phyloP scores from a whole-genome alignment of 2,329 filamentous ascomycete species.

The Ceratocystis harringtonii region DNA sequence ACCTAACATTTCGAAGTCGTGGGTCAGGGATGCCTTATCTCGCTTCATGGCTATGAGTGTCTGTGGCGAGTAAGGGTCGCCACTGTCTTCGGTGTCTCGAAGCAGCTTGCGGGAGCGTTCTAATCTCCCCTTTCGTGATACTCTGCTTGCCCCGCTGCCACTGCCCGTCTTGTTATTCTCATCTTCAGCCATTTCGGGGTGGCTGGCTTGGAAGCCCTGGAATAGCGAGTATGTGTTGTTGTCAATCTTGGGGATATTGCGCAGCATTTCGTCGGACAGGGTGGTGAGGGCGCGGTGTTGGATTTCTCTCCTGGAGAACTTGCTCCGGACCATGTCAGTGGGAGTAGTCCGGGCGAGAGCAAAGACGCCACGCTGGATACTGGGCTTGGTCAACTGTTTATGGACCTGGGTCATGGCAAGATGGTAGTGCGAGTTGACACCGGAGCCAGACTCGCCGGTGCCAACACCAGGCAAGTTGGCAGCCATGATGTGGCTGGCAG shows the following conservation, averaged over 20 bases:
- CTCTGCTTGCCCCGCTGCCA: slow-evolving; percentile 38
- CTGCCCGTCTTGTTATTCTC: background rate
- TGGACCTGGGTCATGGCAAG: slow-evolving; percentile 79
- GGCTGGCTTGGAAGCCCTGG: slow-evolving; percentile 84
- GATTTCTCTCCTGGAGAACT: slow-evolving; percentile 80
- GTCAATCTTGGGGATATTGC: slow-evolving; percentile 66
- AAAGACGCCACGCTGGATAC: slow-evolving; percentile 78
- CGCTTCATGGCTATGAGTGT: slow-evolving; percentile 60
- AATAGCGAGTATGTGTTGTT: slow-evolving; percentile 84
- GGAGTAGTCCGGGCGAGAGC: slow-evolving; percentile 80
- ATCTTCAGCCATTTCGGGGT: slow-evolving; percentile 57
- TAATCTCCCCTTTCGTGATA: slow-evolving; percentile 35
- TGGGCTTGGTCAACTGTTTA: slow-evolving; percentile 70
- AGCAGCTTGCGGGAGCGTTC: slow-evolving; percentile 66
- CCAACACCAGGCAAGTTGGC: slow-evolving; percentile 32
- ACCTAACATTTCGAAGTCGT: slow-evolving; percentile 77
- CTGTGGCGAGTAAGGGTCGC: slow-evolving; percentile 35
- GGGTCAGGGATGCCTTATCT: slow-evolving; percentile 65
- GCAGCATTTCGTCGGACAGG: slow-evolving; percentile 76
- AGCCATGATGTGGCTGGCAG: slow-evolving; percentile 76
- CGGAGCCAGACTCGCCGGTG: slow-evolving; percentile 35
- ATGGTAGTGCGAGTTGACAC: slow-evolving; percentile 48
- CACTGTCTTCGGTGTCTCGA: slow-evolving; percentile 34
- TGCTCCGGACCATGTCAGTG: slow-evolving; percentile 84
- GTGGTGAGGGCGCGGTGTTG: slow-evolving; percentile 82